A percentile compares a stretch with the other conserved stretches of the same genome.
Evolutionary conservation across 139 green algal genomes (phyloP).

Genomic region (Picochlorum sp.): DNA sequence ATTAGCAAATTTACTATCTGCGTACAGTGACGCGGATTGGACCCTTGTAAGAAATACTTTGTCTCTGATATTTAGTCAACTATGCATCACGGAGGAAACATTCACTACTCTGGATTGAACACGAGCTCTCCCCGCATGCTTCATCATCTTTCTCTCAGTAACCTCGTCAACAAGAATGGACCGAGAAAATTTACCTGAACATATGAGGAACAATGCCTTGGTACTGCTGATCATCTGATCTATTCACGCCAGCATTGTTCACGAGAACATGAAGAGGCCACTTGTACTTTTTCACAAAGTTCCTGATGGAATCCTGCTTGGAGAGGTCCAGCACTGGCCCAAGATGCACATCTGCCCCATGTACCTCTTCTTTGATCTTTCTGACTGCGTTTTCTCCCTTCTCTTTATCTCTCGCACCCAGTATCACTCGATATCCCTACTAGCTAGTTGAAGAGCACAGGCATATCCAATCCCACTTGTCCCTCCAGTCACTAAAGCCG

Average conservation of each 20-base stretch:
- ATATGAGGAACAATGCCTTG: constrained; percentile 16
- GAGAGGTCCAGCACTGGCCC: constrained; percentile 28
- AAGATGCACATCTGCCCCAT: constrained; percentile 21
- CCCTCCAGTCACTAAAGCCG: constrained; percentile 27
- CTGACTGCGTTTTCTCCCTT: constrained; percentile 12
- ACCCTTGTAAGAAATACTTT: constrained; percentile 23
- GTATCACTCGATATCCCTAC: constrained; percentile 22
- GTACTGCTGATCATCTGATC: constrained; percentile 6
- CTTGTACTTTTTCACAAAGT: constrained; percentile 27
- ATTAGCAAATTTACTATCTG: constrained; percentile 42
- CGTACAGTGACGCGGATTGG: constrained; percentile 11
- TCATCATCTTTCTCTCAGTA: constrained; percentile 41
- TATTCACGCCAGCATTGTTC: constrained; percentile 39
- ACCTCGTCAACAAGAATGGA: constrained; percentile 59
- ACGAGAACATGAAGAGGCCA: constrained; percentile 23
- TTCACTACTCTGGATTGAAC: constrained; percentile 38
- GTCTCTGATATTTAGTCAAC: constrained; percentile 15
- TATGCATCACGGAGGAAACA: constrained; percentile 38
- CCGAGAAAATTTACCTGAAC: constrained; percentile 30
- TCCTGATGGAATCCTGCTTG: constrained; percentile 18
- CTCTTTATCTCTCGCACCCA: constrained; percentile 29
- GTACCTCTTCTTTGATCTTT: constrained; percentile 19
- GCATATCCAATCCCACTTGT: constrained; percentile 38
- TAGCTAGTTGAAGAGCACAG: constrained; percentile 26
- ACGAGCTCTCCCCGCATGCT: not conserved